Evolutionary conservation across 345 rosid genomes (phyloP).

Genomic region (Draba incana): DNA sequence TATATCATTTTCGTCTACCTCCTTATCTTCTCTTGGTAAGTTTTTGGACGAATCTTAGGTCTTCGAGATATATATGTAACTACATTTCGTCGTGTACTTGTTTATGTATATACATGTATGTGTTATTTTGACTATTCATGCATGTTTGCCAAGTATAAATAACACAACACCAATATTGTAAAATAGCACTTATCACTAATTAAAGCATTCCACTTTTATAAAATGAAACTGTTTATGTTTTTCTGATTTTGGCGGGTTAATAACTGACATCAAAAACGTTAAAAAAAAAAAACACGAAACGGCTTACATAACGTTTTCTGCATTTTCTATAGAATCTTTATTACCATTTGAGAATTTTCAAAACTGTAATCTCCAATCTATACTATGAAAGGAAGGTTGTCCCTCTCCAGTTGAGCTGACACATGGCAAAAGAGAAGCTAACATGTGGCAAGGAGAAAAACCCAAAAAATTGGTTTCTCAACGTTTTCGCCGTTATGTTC

Average conservation of each 20-base stretch:
- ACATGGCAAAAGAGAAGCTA: too few relatives aligned
- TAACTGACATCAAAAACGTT: slow-evolving; percentile 5
- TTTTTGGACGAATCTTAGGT: slow-evolving; percentile 31
- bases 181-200: too few relatives aligned
- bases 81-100: slow-evolving; percentile 15
- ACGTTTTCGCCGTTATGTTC: too few relatives aligned
- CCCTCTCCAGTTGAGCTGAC: too few relatives aligned
- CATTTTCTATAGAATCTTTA: slow-evolving; percentile 13
- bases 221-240: too few relatives aligned
- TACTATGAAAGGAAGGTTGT: too few relatives aligned
- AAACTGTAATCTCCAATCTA: slow-evolving; percentile 24
- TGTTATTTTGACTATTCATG: slow-evolving; percentile 25
- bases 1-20: not conserved
- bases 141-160: slow-evolving; percentile 37
- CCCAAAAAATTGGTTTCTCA: too few relatives aligned
- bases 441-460: too few relatives aligned
- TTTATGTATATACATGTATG: not conserved
- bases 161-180: too few relatives aligned
- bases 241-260: slow-evolving; percentile 5
- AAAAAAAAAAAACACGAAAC: not conserved
- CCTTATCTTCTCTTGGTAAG: slow-evolving; percentile 30
- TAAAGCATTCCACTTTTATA: too few relatives aligned
- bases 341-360: slow-evolving; percentile 21
- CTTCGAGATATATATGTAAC: not conserved
- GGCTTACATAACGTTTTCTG: slow-evolving; percentile 20